Percentiles rank a stretch among this genome's conserved stretches.
Conservation (phyloP, 805 yeast species). For the Wickerhamiella occidentalis region DNA sequence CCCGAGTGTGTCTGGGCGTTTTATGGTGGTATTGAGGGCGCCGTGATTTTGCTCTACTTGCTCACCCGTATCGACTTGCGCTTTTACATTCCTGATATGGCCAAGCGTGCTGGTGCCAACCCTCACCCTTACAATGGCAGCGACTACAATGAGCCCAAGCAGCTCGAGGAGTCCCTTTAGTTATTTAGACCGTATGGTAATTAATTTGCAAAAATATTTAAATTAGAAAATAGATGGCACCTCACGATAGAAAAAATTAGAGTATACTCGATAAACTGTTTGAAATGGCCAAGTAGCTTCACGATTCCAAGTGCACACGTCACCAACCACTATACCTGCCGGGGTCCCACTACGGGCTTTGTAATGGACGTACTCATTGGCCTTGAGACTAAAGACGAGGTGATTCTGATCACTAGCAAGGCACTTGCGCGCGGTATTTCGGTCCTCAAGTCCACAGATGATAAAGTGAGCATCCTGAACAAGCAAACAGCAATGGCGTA, state of each 20-base stretch:
- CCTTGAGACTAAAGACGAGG: conserved; percentile 66
- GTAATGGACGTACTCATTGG: conserved; percentile 86
- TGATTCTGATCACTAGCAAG: conserved; percentile 84
- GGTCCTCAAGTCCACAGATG: conserved; percentile 63
- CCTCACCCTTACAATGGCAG: conserved; percentile 14
- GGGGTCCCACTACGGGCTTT: background rate
- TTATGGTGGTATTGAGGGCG: conserved; percentile 56
- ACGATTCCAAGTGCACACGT: background rate
- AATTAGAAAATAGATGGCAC: too few relatives aligned
- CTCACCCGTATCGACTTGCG: conserved; percentile 60
- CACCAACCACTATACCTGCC: background rate
- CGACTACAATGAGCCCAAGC: conserved; percentile 16
- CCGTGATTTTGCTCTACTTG: conserved; percentile 45
- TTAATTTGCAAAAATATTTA: background rate
- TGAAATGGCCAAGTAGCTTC: too few relatives aligned
- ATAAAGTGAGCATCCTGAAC: conserved; percentile 64
- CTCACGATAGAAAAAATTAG: too few relatives aligned
- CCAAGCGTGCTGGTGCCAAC: conserved; percentile 12
- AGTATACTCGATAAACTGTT: too few relatives aligned
- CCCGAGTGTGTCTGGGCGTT: conserved; percentile 53
- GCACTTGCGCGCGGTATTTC: conserved; percentile 89
- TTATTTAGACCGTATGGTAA: background rate
- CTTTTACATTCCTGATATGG: conserved; percentile 61
- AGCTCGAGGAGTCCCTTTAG: conserved; percentile 12
- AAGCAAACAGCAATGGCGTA: conserved; percentile 72